Evolutionary conservation across 2,329 filamentous ascomycete genomes (phyloP), one percentile per base, ranked within the genome.

Genomic region (Cytospora piceicola): DNA sequence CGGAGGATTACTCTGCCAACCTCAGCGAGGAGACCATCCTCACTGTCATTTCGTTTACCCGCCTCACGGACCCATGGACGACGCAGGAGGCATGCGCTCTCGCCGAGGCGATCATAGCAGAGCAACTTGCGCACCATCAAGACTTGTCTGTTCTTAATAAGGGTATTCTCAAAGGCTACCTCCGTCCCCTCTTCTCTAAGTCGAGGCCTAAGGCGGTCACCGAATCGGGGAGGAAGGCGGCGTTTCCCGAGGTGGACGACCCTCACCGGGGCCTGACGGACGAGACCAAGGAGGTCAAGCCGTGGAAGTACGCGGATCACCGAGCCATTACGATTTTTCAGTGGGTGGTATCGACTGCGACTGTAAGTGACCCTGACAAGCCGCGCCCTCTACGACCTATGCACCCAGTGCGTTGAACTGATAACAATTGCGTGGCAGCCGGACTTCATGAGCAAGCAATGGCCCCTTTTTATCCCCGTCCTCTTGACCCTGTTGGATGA

Each of bases 401-500:
- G 24, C 14, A 20, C 17, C 24, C 52, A 34, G n/a, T n/a, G 36
- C 15, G 27, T 46, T 30, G 22, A n/a, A 67, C 68, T 70, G 51
- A 72, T 55, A 49, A 30, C 30, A 12, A 24, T 14, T 24, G 46
- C 4, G 27, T 11, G 12, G 22, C 61, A 85, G 81, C 69, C 74
- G 58, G 39, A 72, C 1, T 73, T 82, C 9, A 76, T 90, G 12
- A 76, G 83, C 68, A 74, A 80, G 14, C 78, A 88, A 70, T 94
- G 91, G 89, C 86, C 87, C 3, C 78, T 91, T 9, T 85, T 90
- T 66, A 83, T 89, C 1, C 92, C 92, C 1, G 87, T 90, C 0
- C 78, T 94, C 4, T 80, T 94, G 6, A 85, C 87, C 0, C 81
- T 94, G 5, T 77, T 88, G 32, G 91, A 94, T 73, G 89, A 92